phyloP scores from a whole-genome alignment of 306 rosid genomes.

The Begonia masoniana region DNA sequence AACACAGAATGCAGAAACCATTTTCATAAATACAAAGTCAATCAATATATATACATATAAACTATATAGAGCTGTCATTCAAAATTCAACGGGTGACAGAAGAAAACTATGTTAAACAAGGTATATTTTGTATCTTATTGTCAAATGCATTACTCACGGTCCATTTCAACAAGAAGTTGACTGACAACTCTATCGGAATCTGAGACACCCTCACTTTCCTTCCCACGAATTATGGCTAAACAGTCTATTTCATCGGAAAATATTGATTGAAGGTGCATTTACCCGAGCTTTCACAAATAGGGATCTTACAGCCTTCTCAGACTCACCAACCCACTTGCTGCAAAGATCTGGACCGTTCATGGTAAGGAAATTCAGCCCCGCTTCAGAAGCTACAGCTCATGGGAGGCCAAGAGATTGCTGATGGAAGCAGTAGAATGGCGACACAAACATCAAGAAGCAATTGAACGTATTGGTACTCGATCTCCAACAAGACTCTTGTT shows the following conservation, averaged over 20 bases:
- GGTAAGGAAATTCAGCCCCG: no score
- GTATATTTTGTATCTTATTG: background rate
- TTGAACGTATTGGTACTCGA: no score
- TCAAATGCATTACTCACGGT: slow-evolving; percentile 48
- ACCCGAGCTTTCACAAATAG: slow-evolving; percentile 89
- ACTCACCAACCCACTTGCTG: slow-evolving; percentile 98
- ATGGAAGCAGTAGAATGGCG: no score
- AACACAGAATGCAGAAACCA: slow-evolving; percentile 1
- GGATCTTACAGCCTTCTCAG: slow-evolving; percentile 91
- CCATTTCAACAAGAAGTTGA: slow-evolving; percentile 85
- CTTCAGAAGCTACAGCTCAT: no score
- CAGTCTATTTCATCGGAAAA: slow-evolving; percentile 40
- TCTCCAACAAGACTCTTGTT: no score
- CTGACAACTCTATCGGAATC: slow-evolving; percentile 90
- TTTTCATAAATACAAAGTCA: no score
- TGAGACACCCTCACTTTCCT: slow-evolving; percentile 78
- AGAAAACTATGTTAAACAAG: background rate
- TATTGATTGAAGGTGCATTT: slow-evolving; percentile 64
- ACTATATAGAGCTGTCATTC: no score
- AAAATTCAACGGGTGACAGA: background rate
- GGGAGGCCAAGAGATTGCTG: no score
- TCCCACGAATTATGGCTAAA: slow-evolving; percentile 76
- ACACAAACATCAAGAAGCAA: no score
- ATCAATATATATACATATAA: no score
- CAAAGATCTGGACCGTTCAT: slow-evolving; percentile 96